phyloP scores from a whole-genome alignment of 208 protist genomes.

The Sergeia podlipaevii region DNA sequence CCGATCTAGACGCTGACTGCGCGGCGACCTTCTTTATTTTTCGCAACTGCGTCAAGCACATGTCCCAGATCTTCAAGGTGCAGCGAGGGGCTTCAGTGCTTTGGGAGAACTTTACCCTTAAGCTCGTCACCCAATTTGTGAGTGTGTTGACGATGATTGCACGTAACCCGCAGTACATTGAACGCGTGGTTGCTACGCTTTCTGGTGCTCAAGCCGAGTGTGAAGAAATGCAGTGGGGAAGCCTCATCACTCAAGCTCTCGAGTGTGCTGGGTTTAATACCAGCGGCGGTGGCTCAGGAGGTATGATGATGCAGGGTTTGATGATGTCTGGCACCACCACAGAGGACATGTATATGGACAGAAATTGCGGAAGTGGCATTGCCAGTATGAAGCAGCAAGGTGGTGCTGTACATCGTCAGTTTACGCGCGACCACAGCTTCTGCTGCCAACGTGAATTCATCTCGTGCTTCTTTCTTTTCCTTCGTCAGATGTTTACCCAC shows the following conservation, averaged over 20 bases:
- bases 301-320: no score
- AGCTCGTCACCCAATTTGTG: constrained; percentile 61
- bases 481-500: constrained; percentile 70
- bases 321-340: no score
- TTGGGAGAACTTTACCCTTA: constrained; percentile 81
- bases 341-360: no score
- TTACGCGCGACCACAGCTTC: constrained; percentile 44
- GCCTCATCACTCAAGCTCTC: constrained; percentile 64
- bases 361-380: no score
- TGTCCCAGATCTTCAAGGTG: constrained; percentile 58
- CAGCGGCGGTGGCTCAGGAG: not conserved
- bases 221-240: constrained; percentile 67
- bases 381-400: no score
- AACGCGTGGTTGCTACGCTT: constrained; percentile 64
- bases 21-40: constrained; percentile 87
- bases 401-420: constrained; percentile 43
- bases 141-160: constrained; percentile 86
- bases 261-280: constrained; percentile 63
- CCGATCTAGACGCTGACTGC: constrained; percentile 77
- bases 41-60: constrained; percentile 73
- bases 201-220: constrained; percentile 66
- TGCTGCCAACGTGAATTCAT: constrained; percentile 65
- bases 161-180: constrained; percentile 70
- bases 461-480: constrained; percentile 65
- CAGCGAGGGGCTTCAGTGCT: constrained; percentile 32